Evolutionary conservation across 495 filamentous ascomycete species (phyloP).

Genomic region (Trichoderma parareesei): DNA sequence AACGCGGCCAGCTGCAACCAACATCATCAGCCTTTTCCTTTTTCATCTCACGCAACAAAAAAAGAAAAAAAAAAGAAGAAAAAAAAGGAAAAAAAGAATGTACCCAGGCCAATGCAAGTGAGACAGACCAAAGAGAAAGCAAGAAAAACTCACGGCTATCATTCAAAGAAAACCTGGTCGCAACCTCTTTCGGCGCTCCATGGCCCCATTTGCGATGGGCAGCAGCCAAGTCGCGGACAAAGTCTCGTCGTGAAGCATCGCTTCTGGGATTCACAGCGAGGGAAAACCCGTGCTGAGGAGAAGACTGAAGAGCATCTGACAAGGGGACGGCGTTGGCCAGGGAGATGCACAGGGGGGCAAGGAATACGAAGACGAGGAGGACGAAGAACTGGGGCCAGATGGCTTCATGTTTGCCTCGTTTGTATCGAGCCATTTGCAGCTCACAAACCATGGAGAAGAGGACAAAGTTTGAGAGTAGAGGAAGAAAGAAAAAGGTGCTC

Average conservation of each 20-base stretch:
- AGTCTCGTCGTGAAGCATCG: constrained; percentile 1
- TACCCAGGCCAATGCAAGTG: no score
- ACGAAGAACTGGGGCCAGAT: not conserved
- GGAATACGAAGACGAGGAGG: not conserved
- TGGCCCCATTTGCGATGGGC: not conserved
- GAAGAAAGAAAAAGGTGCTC: not conserved
- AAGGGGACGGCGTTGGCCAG: not conserved
- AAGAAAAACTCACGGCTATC: not conserved
- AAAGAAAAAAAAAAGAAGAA: not conserved
- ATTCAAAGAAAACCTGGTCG: not conserved
- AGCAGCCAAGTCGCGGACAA: constrained; percentile 4
- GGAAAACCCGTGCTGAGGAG: not conserved
- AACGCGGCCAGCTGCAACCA: not conserved
- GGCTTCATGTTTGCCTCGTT: not conserved
- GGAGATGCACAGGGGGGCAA: not conserved
- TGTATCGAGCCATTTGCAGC: not conserved
- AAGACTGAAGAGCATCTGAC: not conserved
- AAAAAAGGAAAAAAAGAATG: not conserved
- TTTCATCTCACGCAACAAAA: no score
- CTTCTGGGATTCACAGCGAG: not conserved
- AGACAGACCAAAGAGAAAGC: not conserved
- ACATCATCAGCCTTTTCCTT: not conserved
- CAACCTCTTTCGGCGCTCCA: not conserved
- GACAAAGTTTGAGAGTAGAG: not conserved
- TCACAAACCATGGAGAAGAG: no score